Conservation (phyloP, 202 grass and related monocot genomes). For the Saccharum hybrid region DNA sequence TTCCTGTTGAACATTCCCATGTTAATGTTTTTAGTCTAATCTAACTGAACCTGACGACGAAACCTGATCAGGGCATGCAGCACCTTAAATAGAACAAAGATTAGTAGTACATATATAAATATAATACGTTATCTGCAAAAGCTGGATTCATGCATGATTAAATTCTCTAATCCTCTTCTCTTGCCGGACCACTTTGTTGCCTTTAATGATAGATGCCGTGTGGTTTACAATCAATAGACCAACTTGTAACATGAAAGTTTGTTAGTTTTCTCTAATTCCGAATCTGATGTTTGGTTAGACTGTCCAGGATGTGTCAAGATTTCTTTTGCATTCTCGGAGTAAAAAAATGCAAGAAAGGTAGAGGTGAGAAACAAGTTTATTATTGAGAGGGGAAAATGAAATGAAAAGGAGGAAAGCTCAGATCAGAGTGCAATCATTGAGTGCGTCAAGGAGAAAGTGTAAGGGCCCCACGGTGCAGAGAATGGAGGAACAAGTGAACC, state of each 20-base stretch:
- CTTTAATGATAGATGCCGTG: slow-evolving; percentile 14
- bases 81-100: not conserved
- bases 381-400: too few species aligned
- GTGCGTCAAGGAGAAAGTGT: slow-evolving; percentile 41
- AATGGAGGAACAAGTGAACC: slow-evolving; percentile 40
- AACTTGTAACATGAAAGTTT: slow-evolving; percentile 35
- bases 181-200: slow-evolving; percentile 30
- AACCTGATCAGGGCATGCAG: not conserved
- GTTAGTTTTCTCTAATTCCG: not conserved
- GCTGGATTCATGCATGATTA: slow-evolving; percentile 9
- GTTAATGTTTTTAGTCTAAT: not conserved
- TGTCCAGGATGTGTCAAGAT: not conserved
- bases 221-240: slow-evolving; percentile 1
- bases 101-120: not conserved
- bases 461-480: slow-evolving; percentile 31
- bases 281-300: slow-evolving; percentile 34
- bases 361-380: not conserved
- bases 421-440: slow-evolving; percentile 22
- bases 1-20: not conserved
- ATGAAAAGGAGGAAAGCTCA: too few species aligned
- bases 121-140: slow-evolving; percentile 7
- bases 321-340: not conserved
- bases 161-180: not conserved
- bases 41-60: not conserved
- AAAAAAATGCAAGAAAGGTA: not conserved